Conservation (phyloP, 257 asterid genomes). For the Paraleonurus japonicus region DNA sequence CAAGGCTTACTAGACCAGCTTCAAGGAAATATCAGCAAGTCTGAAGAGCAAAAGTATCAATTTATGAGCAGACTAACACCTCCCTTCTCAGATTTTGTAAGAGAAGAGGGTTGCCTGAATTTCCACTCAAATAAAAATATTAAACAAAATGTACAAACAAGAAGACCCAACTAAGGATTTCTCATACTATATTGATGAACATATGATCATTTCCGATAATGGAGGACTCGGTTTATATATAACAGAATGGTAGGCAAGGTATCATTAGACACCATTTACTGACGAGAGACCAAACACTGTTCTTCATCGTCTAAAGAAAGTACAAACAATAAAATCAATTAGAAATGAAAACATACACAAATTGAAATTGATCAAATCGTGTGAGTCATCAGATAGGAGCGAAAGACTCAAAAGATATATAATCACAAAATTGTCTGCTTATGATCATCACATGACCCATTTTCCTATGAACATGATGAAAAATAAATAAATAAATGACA, state of each 20-base stretch:
- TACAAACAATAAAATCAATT: no score
- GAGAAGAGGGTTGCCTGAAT: not conserved
- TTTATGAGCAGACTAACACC: conserved; percentile 12
- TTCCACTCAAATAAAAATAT: not conserved
- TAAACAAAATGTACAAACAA: not conserved
- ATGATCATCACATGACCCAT: no score
- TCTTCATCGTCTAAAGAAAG: not conserved
- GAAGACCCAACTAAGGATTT: no score
- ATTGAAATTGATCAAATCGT: no score
- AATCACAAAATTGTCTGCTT: no score
- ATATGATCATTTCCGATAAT: no score
- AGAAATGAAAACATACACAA: no score
- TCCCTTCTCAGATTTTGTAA: not conserved
- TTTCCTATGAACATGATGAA: no score
- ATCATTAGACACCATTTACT: not conserved
- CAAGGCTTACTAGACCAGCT: conserved; percentile 77
- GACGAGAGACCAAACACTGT: not conserved
- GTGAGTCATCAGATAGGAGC: no score
- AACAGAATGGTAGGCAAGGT: not conserved
- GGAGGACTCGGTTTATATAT: not conserved
- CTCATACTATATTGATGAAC: no score
- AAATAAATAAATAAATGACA: no score
- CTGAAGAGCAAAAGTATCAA: conserved; percentile 62
- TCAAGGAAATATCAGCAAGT: conserved; percentile 61
- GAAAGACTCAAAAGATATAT: no score